Evolutionary conservation across 208 protist species (phyloP), one percentile per base, ranked within the genome.

Genomic region (Leishmania tropica): DNA sequence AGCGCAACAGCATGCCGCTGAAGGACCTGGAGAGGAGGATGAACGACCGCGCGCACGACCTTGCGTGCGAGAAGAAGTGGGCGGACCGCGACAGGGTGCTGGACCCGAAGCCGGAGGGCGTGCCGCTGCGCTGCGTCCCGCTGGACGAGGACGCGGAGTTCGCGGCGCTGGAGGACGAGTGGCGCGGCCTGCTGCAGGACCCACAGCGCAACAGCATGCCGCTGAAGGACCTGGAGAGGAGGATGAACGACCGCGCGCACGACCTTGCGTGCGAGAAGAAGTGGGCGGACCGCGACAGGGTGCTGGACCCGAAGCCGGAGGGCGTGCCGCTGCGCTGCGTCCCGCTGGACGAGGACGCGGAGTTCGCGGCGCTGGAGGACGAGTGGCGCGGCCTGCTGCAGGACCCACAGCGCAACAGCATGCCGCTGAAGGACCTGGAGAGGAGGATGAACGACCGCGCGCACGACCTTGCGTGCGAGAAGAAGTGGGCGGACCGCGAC

Each of bases 131-230:
- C 58, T 60, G 80, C 45, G 76, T 92, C 17, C 48, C 64, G n/a
- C 83, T 92, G 60, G 88, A 92, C 70, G 78, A 85, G 19, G 86
- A 90, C 70, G 51, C 70, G 42, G 79, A 76, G 68, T 95, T 93
- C 76, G 7, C 51, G 1, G 72, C 42, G 58, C 68, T 87, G 54
- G 87, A 88, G 79, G 40, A 83, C 24, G 75, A 87, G 83, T 79
- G 80, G 28, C 56, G 56, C 67, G 75, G 2, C 19, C 75, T 85
- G 81, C 1, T 37, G 71, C 71, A 60, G 45, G 71, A 75, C 45
- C 67, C 10, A 28, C 75, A 40, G 76, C 76, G 42, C 28, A 31
- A 86, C 62, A 31, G 31, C 31, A 31, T 31, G 31, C 31, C 31
- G 31, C 31, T 31, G 31, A 31, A 31, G 31, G 31, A 31, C 31